These are phyloP conservation scores for Colletotrichum melonis DNA, from an alignment of 2,329 filamentous ascomycete species.

Conservation along the genomic window DNA sequence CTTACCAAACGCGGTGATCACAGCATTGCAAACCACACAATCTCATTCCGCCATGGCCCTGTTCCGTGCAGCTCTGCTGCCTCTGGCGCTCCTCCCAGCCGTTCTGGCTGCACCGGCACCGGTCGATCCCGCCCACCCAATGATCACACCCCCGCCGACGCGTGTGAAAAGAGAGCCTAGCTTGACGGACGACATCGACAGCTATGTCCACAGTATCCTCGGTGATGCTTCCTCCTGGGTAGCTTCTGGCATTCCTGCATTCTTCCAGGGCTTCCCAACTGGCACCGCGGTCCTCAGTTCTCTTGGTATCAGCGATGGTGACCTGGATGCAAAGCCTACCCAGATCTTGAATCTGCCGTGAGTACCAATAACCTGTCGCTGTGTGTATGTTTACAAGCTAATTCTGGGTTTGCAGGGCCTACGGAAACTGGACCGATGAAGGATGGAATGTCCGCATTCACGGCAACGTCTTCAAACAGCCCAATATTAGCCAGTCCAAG, in stretches of 20 bases:
- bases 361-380: slow-evolving; percentile 33
- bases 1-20: background rate
- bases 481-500: slow-evolving; percentile 72
- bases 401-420: slow-evolving; percentile 52
- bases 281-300: slow-evolving; percentile 70
- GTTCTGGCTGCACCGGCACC: slow-evolving; percentile 37
- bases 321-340: slow-evolving; percentile 73
- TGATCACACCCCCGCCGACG: slow-evolving; percentile 41
- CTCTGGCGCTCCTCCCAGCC: slow-evolving; percentile 29
- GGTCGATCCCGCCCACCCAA: slow-evolving; percentile 35
- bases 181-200: slow-evolving; percentile 55
- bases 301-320: slow-evolving; percentile 67
- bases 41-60: slow-evolving; percentile 13
- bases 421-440: slow-evolving; percentile 82
- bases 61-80: slow-evolving; percentile 14
- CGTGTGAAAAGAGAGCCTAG: slow-evolving; percentile 36
- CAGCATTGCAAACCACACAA: background rate
- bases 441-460: slow-evolving; percentile 83
- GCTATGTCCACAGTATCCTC: slow-evolving; percentile 62
- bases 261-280: slow-evolving; percentile 74
- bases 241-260: slow-evolving; percentile 73
- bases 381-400: slow-evolving; percentile 7
- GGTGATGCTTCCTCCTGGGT: slow-evolving; percentile 69
- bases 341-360: slow-evolving; percentile 77
- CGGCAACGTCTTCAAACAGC: slow-evolving; percentile 85